A percentile compares a stretch with the other conserved stretches of the same genome.
Conservation (phyloP, 306 rosid species). For the Citrullus colocynthis region DNA sequence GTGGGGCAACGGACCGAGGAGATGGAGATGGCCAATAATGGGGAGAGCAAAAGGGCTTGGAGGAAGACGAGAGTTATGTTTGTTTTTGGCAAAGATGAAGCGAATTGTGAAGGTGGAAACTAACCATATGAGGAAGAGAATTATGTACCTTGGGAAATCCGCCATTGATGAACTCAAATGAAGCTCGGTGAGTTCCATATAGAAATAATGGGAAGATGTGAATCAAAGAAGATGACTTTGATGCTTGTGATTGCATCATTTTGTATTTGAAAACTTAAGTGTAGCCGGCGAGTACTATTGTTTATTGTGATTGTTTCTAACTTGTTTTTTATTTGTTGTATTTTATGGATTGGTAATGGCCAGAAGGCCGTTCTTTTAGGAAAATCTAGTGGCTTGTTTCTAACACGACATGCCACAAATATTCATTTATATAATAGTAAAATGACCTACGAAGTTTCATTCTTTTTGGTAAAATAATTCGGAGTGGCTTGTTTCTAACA, state of each 20-base stretch:
- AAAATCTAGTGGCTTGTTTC: too few species aligned
- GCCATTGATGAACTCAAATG: conserved; percentile 22
- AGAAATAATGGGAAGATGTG: background rate
- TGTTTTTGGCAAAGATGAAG: conserved; percentile 16
- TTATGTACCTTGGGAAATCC: conserved; percentile 20
- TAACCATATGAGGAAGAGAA: conserved; percentile 24
- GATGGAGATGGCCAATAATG: conserved; percentile 35
- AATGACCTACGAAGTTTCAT: background rate
- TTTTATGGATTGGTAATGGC: background rate
- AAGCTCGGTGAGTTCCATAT: background rate
- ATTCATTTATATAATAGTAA: background rate
- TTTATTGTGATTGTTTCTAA: background rate
- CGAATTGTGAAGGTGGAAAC: conserved; percentile 17
- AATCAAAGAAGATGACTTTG: background rate
- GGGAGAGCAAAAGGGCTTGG: conserved; percentile 27
- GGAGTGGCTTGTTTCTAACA: too few species aligned
- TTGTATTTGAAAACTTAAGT: background rate
- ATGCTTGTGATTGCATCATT: background rate
- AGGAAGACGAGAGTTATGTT: conserved; percentile 15
- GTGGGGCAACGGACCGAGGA: conserved; percentile 27
- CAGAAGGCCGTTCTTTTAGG: too few species aligned
- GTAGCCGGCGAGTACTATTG: background rate
- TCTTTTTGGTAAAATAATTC: too few species aligned
- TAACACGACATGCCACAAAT: too few species aligned
- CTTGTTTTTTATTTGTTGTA: background rate